Evolutionary conservation across 192 early-diverging fungal species (phyloP), one percentile per base, ranked within the genome.

Genomic region (Martensiomyces pterosporus): DNA sequence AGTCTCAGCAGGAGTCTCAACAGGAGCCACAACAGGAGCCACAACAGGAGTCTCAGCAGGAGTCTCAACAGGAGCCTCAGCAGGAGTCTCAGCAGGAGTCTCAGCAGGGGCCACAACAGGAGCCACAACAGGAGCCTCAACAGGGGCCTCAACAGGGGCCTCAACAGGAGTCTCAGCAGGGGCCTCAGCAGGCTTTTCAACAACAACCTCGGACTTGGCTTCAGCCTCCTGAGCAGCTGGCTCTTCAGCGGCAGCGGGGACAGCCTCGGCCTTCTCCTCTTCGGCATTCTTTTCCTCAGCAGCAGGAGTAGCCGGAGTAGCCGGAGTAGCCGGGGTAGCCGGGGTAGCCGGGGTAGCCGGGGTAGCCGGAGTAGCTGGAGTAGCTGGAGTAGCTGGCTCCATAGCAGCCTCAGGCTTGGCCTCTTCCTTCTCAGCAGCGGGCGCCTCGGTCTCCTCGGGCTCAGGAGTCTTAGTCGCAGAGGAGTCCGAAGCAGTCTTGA

Each of bases 261-360:
- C 58, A 42, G 64, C 39, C 33, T 53, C 58, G 13, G 35, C 19
- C 26, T 52, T 41, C 49, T 67, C 62, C 16, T 64, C 62, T 23
- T 64, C 62, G 10, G 43, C 34, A 22, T 52, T 49, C 57, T 52
- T 60, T 9, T 63, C 65, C 49, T 52, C 43, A 3, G 51, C 16
- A 35, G 29, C 26, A 24, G 18, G n/a, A n/a, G n/a, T n/a, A n/a
- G n/a, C n/a, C n/a, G n/a, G n/a, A n/a, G n/a, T n/a, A n/a, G n/a
- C n/a, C n/a, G n/a, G n/a, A n/a, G n/a, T n/a, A n/a, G n/a, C n/a
- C n/a, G n/a, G n/a, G n/a, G n/a, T n/a, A n/a, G n/a, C n/a, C n/a
- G n/a, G n/a, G n/a, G n/a, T n/a, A n/a, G n/a, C n/a, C n/a, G n/a
- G n/a, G n/a, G n/a, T n/a, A n/a, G n/a, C n/a, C n/a, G n/a, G n/a